These are phyloP conservation scores for Symbiodinium natans DNA, from an alignment of 73 alveolate species.

Conservation along the genomic window DNA sequence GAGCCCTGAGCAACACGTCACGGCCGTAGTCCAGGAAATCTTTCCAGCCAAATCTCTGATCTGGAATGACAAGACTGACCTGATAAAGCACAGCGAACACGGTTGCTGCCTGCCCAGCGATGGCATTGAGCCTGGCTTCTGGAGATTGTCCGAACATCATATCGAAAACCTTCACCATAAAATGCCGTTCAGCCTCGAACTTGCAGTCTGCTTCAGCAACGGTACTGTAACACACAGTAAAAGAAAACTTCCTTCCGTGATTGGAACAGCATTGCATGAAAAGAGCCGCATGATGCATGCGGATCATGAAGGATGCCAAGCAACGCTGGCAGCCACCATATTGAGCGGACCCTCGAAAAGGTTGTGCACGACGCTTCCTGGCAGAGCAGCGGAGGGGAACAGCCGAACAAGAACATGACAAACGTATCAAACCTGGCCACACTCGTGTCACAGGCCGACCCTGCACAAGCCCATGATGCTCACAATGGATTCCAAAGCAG, in stretches of 20 bases:
- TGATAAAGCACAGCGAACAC: background rate
- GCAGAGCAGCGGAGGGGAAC: no score
- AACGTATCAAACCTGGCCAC: background rate
- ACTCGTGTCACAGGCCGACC: background rate
- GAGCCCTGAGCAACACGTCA: background rate
- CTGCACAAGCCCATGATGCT: background rate
- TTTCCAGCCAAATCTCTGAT: background rate
- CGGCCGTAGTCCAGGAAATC: background rate
- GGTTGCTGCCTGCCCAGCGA: background rate
- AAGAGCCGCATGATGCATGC: no score
- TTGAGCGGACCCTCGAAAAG: no score
- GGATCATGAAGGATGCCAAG: background rate
- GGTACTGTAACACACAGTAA: background rate
- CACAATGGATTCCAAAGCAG: background rate
- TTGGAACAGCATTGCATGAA: background rate
- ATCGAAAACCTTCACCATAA: background rate
- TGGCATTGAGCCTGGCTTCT: background rate
- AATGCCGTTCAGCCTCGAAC: background rate
- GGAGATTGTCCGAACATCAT: background rate
- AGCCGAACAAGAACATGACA: no score
- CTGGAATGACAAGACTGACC: background rate
- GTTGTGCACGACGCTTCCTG: no score
- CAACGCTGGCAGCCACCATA: no score
- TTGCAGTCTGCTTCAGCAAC: background rate
- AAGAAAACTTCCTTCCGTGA: background rate